phyloP scores from a whole-genome alignment of 805 yeast species.

The Saccharomycopsis lassenensis region DNA sequence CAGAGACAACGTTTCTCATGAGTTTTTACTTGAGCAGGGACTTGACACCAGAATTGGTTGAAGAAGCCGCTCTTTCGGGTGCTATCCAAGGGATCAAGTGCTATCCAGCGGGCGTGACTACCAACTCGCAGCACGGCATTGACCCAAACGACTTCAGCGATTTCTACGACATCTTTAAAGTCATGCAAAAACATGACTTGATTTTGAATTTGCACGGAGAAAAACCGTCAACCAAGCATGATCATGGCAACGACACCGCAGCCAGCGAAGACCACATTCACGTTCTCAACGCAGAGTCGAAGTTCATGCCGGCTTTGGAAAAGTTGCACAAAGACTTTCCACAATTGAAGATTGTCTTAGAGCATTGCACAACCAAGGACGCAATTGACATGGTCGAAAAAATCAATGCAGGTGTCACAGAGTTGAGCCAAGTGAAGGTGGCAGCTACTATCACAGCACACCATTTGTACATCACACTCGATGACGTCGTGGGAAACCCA shows the following conservation, averaged over 20 bases:
- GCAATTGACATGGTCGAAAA: slow-evolving; percentile 70
- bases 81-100: slow-evolving; percentile 85
- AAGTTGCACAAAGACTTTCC: slow-evolving; percentile 80
- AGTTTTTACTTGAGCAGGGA: slow-evolving; percentile 71
- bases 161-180: slow-evolving; percentile 83
- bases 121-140: slow-evolving; percentile 86
- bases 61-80: slow-evolving; percentile 58
- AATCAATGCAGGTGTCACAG: slow-evolving; percentile 39
- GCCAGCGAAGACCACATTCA: slow-evolving; percentile 58
- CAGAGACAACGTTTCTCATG: slow-evolving; percentile 84
- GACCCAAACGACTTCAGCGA: slow-evolving; percentile 83
- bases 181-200: slow-evolving; percentile 68
- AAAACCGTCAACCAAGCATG: slow-evolving; percentile 50
- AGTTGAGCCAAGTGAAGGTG: slow-evolving; percentile 39
- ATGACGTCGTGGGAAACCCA: slow-evolving; percentile 95
- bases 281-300: slow-evolving; percentile 88
- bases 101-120: slow-evolving; percentile 99
- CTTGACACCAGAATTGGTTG: slow-evolving; percentile 77
- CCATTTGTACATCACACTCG: slow-evolving; percentile 79
- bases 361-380: slow-evolving; percentile 88
- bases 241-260: slow-evolving; percentile 20
- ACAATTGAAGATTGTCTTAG: slow-evolving; percentile 71
- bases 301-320: slow-evolving; percentile 78
- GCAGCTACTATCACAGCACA: slow-evolving; percentile 96
- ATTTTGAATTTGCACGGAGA: slow-evolving; percentile 93